Conservation (phyloP, 129 eudicot genomes). For the Mikania micrantha region DNA sequence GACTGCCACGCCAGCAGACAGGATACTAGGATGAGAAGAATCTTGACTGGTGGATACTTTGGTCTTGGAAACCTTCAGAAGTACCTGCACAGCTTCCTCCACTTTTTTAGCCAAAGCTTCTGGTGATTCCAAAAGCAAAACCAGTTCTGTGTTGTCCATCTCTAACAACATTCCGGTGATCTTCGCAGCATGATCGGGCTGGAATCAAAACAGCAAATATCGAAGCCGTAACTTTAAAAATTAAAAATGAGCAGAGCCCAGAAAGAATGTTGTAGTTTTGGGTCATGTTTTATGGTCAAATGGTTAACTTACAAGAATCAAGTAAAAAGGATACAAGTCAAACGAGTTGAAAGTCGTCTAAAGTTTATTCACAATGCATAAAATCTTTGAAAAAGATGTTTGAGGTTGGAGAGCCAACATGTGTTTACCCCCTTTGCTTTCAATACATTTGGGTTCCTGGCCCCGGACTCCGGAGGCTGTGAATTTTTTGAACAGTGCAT, state of each 20-base stretch:
- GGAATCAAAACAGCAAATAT: slow-evolving; percentile 13
- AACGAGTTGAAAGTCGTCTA: not conserved
- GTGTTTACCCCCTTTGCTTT: too few relatives aligned
- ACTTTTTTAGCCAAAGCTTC: slow-evolving; percentile 62
- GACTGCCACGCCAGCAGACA: slow-evolving; percentile 57
- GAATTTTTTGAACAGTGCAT: too few relatives aligned
- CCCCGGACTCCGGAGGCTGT: too few relatives aligned
- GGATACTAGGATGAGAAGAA: slow-evolving; percentile 36
- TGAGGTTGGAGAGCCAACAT: not conserved
- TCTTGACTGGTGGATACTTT: slow-evolving; percentile 44
- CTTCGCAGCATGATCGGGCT: slow-evolving; percentile 86
- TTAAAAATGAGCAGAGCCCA: not conserved
- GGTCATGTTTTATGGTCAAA: not conserved
- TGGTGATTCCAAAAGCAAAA: slow-evolving; percentile 66
- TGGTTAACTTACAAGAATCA: not conserved
- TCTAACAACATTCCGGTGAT: slow-evolving; percentile 91
- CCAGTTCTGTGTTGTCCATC: slow-evolving; percentile 80
- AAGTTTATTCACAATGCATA: not conserved
- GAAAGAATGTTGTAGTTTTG: not conserved
- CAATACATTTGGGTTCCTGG: too few relatives aligned
- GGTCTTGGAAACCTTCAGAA: slow-evolving; percentile 45
- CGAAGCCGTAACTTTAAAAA: not conserved
- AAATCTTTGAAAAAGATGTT: not conserved
- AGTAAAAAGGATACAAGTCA: not conserved
- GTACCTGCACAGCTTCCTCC: slow-evolving; percentile 71